Conservation (phyloP, 2,329 filamentous ascomycete species). For the Passalora sequoiae region DNA sequence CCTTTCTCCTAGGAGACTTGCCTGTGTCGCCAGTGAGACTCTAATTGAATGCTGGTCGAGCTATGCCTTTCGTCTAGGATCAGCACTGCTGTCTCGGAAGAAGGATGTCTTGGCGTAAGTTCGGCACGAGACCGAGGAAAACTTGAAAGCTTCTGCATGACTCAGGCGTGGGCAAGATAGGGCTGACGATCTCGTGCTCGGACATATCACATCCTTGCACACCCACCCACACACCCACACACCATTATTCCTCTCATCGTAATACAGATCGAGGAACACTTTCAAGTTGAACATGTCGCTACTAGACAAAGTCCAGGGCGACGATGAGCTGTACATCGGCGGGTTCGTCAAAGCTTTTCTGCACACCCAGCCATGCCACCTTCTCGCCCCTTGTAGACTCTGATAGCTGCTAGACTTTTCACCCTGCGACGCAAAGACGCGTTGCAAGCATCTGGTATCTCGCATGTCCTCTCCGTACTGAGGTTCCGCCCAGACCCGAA, state of each 20-base stretch:
- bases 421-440: constrained; percentile 66
- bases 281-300: constrained; percentile 45
- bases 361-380: constrained; percentile 11
- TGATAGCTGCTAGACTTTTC: constrained; percentile 59
- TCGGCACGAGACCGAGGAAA: too few relatives aligned
- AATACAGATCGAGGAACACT: background rate
- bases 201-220: too few relatives aligned
- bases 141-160: too few relatives aligned
- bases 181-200: too few relatives aligned
- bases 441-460: constrained; percentile 69
- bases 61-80: too few relatives aligned
- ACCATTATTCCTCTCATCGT: too few relatives aligned
- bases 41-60: too few relatives aligned
- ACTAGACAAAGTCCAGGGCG: constrained; percentile 63
- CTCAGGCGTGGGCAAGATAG: too few relatives aligned
- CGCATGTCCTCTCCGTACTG: constrained; percentile 82
- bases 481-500: constrained; percentile 54
- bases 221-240: background rate
- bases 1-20: too few relatives aligned
- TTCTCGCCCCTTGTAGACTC: constrained; percentile 20
- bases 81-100: too few relatives aligned
- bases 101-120: too few relatives aligned
- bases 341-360: constrained; percentile 54
- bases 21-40: too few relatives aligned
- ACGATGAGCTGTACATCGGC: constrained; percentile 70